These are phyloP conservation scores for Fremontodendron californicum DNA, from an alignment of 345 rosid genomes.

Conservation along the genomic window DNA sequence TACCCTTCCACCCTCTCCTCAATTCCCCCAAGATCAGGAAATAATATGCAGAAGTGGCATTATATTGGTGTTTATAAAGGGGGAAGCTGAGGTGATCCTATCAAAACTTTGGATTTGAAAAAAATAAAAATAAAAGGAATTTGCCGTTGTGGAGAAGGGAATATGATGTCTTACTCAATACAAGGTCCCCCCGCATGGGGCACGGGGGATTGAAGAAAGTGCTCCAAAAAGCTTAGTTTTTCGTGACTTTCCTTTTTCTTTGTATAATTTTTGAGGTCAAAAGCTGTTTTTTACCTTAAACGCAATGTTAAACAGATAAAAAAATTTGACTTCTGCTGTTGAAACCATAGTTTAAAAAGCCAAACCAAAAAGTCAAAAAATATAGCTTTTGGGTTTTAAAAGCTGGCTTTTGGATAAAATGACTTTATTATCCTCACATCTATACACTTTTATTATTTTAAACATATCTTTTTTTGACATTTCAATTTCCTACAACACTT, in stretches of 20 bases:
- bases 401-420: no score
- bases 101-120: background rate
- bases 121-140: background rate
- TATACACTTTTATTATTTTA: no score
- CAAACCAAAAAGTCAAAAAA: no score
- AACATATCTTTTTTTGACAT: no score
- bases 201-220: constrained; percentile 24
- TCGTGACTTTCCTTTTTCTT: constrained; percentile 13
- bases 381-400: no score
- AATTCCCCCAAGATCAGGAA: background rate
- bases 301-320: no score
- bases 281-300: no score
- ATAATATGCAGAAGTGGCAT: background rate
- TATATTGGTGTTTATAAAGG: background rate
- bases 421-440: no score
- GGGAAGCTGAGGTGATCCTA: background rate
- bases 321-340: no score
- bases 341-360: no score
- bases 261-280: no score
- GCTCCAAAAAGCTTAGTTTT: constrained; percentile 37
- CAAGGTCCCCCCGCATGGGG: constrained; percentile 25
- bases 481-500: no score
- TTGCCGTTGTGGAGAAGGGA: constrained; percentile 6
- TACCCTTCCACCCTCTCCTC: background rate
- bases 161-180: constrained; percentile 17